Conservation (phyloP, 768 basidiomycete genomes). For the Tricholoma sp. region DNA sequence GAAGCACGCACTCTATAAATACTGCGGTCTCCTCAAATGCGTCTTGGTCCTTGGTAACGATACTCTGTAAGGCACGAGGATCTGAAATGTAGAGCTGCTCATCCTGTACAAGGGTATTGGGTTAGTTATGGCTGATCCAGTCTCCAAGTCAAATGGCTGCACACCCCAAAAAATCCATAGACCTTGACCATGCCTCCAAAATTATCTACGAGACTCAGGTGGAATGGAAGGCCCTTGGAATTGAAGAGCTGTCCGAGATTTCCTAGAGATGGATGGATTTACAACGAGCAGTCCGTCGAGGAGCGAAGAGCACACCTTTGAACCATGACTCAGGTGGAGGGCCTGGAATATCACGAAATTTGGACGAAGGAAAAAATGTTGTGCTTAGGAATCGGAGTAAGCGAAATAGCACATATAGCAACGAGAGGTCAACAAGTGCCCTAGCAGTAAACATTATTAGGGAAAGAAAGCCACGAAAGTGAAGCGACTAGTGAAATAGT, state of each 20-base stretch:
- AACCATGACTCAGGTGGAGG: slow-evolving; percentile 29
- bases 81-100: slow-evolving; percentile 47
- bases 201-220: slow-evolving; percentile 28
- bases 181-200: slow-evolving; percentile 43
- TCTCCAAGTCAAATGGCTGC: background rate
- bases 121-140: background rate
- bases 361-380: slow-evolving; percentile 8
- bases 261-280: slow-evolving; percentile 17
- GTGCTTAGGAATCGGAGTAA: background rate
- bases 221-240: slow-evolving; percentile 37
- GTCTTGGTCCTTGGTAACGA: slow-evolving; percentile 44
- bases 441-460: background rate
- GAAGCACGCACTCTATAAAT: slow-evolving; percentile 35
- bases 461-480: background rate
- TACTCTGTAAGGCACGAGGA: slow-evolving; percentile 41
- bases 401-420: background rate
- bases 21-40: slow-evolving; percentile 41
- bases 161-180: slow-evolving; percentile 42
- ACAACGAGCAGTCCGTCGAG: background rate
- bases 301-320: slow-evolving; percentile 18
- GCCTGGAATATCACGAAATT: slow-evolving; percentile 27
- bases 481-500: background rate
- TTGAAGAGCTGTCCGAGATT: slow-evolving; percentile 40
- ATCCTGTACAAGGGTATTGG: slow-evolving; percentile 24
- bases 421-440: background rate